Evolutionary conservation across 2,329 filamentous ascomycete species (phyloP).

Genomic region (Pestalotiopsis sp.): DNA sequence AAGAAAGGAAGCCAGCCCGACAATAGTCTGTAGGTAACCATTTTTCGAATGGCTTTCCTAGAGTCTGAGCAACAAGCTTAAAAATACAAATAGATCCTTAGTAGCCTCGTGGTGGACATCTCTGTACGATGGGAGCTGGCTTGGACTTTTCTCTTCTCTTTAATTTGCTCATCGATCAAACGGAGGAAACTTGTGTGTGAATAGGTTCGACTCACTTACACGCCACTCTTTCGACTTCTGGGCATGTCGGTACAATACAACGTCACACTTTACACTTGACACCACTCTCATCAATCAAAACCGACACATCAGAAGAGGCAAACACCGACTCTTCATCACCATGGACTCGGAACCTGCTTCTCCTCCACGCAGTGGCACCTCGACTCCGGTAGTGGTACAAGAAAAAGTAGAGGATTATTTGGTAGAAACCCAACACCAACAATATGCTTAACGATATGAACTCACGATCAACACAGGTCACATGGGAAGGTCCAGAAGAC

Average conservation of each 20-base stretch:
- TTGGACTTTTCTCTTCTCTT: not conserved
- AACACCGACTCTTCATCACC: not conserved
- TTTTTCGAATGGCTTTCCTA: not conserved
- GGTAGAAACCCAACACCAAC: not conserved
- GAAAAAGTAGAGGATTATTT: not conserved
- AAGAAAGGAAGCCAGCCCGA: not conserved
- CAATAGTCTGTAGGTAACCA: not conserved
- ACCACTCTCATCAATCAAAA: not conserved
- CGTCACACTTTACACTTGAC: not conserved
- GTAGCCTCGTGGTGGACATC: not conserved
- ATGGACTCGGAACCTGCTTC: not conserved
- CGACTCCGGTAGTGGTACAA: not conserved
- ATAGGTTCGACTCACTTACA: not conserved
- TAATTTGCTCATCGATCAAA: not conserved
- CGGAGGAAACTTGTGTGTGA: not conserved
- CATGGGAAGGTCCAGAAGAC: slow-evolving; percentile 50
- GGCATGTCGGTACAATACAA: not conserved
- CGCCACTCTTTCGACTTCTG: not conserved
- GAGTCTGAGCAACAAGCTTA: not conserved
- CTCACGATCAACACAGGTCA: slow-evolving; percentile 28
- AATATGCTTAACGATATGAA: not conserved
- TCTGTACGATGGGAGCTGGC: not conserved
- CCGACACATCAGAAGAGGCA: not conserved
- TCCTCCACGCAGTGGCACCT: not conserved
- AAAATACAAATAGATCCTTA: not conserved